Conservation (phyloP, 2,329 filamentous ascomycete species). For the Nectriaceae sp. region DNA sequence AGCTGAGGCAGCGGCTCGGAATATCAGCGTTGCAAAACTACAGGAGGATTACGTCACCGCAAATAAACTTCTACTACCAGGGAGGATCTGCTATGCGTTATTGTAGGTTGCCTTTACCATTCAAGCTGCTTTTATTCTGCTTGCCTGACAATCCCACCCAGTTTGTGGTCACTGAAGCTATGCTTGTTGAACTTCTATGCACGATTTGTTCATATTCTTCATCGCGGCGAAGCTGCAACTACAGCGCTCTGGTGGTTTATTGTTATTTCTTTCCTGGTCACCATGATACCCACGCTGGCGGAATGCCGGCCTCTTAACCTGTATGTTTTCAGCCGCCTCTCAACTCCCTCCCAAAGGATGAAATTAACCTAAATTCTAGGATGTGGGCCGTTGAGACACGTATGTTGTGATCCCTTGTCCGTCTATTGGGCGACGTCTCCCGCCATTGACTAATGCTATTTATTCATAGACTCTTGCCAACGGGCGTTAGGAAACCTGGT, state of each 20-base stretch:
- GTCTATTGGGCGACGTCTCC: background rate
- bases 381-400: slow-evolving; percentile 16
- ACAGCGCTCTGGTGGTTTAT: slow-evolving; percentile 28
- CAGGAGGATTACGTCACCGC: slow-evolving; percentile 24
- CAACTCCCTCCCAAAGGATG: background rate
- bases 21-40: slow-evolving; percentile 15
- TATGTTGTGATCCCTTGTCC: no score
- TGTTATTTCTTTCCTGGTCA: slow-evolving; percentile 27
- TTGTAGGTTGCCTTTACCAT: no score
- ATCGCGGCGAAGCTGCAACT: slow-evolving; percentile 23
- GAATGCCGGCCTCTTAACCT: slow-evolving; percentile 30
- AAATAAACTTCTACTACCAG: slow-evolving; percentile 30
- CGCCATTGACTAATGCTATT: slow-evolving; percentile 3
- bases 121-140: no score
- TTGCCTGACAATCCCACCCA: slow-evolving; percentile 4
- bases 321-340: slow-evolving; percentile 11
- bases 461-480: slow-evolving; percentile 17
- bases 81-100: slow-evolving; percentile 31
- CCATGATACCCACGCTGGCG: slow-evolving; percentile 27
- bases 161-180: slow-evolving; percentile 33
- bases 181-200: slow-evolving; percentile 33
- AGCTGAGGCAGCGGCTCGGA: slow-evolving; percentile 18
- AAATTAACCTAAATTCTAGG: slow-evolving; percentile 9
- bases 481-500: slow-evolving; percentile 30
- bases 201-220: slow-evolving; percentile 27